Base-by-base conservation (phyloP, 1,139 yeast genomes). In the Yamadazyma pseudoaaseri region DNA sequence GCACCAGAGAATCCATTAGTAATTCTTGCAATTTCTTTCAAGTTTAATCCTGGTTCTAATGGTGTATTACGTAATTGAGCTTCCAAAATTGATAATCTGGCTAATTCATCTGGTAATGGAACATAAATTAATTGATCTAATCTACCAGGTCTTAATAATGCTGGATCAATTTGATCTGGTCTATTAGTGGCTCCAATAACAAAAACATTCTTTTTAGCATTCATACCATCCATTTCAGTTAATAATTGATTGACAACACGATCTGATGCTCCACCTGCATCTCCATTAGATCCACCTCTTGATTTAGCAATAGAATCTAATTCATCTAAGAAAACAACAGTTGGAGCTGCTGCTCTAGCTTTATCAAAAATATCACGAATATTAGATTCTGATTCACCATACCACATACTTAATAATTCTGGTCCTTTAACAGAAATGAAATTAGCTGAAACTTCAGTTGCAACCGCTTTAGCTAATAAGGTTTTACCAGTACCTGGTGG, bases 401-500 rank as follows among this genome's bases (percentile, higher is more conserved):
- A 89, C 95, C 96, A 92, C 97, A 90, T 92, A 67, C 96, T 86
- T 56, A 92, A 77, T 57, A 90, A 77, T 66, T 92, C 97, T 24
- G 98, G 97, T 51, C 97, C 97, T 67, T 90, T 90, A 41, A 92
- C 97, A 31, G 96, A 85, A 47, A 92, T 90, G 65, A 92, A 92
- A 63, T 90, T 92, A 29, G 97, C 97, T 37, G 95, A 84, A 26
- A 89, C 97, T 62, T 92, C 97, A 36, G 97, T 90, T 31, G 98
- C 97, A 49, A 92, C 97, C 31, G 98, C 98, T 66, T 92, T 92
- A 29, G 98, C 98, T 51, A 92, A 76, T 55, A 92, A 73, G 5
- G 98, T 90, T 68, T 90, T 90, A 86, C 98, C 98, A 45, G 97
- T 90, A 82, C 98, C 98, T 42, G 98, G 98, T 37, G 98, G 98